These are phyloP conservation scores for Pythium grandisporangium DNA, from an alignment of 352 stramenopile genomes.

Conservation along the genomic window DNA sequence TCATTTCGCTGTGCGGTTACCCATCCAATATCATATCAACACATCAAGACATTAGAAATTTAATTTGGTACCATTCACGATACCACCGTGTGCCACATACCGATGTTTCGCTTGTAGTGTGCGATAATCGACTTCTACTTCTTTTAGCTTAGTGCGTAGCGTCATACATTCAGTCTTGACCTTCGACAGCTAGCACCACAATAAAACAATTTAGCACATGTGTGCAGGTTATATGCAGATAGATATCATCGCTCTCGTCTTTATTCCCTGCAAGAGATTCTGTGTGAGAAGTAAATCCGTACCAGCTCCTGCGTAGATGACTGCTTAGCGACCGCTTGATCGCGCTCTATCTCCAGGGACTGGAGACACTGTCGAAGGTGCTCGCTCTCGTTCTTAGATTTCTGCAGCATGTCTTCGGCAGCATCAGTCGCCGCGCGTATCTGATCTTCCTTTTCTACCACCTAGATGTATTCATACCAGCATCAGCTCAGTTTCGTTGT, in stretches of 20 bases:
- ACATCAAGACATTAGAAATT: conserved; percentile 12
- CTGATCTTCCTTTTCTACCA: conserved; percentile 32
- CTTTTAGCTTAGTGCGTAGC: conserved; percentile 63
- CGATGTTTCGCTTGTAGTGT: conserved; percentile 63
- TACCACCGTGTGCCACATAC: conserved; percentile 11
- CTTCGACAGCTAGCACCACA: conserved; percentile 26
- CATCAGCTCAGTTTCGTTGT: too few relatives aligned
- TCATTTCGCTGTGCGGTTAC: too few relatives aligned
- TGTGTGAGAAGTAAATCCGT: too few relatives aligned
- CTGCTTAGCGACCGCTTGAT: conserved; percentile 34
- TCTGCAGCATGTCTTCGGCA: conserved; percentile 38
- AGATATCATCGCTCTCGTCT: too few relatives aligned
- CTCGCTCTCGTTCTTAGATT: conserved; percentile 39
- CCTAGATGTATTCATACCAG: conserved; percentile 20
- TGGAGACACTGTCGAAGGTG: conserved; percentile 31
- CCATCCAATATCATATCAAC: too few relatives aligned
- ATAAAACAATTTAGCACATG: too few relatives aligned
- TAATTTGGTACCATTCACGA: neutral
- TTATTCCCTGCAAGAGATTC: too few relatives aligned
- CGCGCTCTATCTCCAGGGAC: conserved; percentile 40
- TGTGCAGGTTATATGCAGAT: too few relatives aligned
- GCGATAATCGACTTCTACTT: conserved; percentile 69
- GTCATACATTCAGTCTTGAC: conserved; percentile 61
- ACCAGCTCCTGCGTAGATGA: conserved; percentile 55
- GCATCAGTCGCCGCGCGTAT: conserved; percentile 23